phyloP scores from a whole-genome alignment of 2,329 filamentous ascomycete species.

The Aureobasidium lini region DNA sequence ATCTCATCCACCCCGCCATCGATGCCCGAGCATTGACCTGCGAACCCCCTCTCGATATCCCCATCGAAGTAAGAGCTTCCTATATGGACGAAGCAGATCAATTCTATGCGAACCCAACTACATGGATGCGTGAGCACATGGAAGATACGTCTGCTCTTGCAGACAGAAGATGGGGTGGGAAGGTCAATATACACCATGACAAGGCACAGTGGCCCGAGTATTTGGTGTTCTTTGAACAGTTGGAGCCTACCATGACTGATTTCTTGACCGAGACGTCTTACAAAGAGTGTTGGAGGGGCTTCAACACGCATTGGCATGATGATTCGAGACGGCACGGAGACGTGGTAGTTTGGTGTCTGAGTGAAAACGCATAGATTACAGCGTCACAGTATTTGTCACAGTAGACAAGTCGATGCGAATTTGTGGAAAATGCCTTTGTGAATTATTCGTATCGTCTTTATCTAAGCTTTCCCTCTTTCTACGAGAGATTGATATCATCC shows the following conservation, averaged over 20 bases:
- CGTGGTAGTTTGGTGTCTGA: slow-evolving; percentile 49
- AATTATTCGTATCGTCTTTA: not conserved
- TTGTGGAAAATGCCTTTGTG: not conserved
- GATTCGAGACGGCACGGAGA: slow-evolving; percentile 55
- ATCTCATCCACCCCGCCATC: slow-evolving; percentile 68
- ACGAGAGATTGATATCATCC: slow-evolving; percentile 55
- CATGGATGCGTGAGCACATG: slow-evolving; percentile 39
- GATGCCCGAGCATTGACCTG: slow-evolving; percentile 80
- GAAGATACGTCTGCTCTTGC: slow-evolving; percentile 7
- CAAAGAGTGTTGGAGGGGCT: slow-evolving; percentile 51
- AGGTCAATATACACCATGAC: slow-evolving; percentile 13
- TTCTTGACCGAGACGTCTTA: slow-evolving; percentile 43
- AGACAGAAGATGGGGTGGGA: not conserved
- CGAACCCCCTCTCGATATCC: slow-evolving; percentile 73
- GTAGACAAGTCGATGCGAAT: not conserved
- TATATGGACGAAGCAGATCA: slow-evolving; percentile 88
- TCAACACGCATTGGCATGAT: slow-evolving; percentile 57
- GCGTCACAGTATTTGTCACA: not conserved
- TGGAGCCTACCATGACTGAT: slow-evolving; percentile 42
- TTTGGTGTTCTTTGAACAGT: slow-evolving; percentile 49
- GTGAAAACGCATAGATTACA: not conserved
- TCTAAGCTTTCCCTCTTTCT: not conserved
- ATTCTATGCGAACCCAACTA: slow-evolving; percentile 64
- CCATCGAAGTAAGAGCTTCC: slow-evolving; percentile 50
- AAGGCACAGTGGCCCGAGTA: slow-evolving; percentile 36